Conservation (phyloP, 768 basidiomycete genomes). For the Fibroporia radiculosa region DNA sequence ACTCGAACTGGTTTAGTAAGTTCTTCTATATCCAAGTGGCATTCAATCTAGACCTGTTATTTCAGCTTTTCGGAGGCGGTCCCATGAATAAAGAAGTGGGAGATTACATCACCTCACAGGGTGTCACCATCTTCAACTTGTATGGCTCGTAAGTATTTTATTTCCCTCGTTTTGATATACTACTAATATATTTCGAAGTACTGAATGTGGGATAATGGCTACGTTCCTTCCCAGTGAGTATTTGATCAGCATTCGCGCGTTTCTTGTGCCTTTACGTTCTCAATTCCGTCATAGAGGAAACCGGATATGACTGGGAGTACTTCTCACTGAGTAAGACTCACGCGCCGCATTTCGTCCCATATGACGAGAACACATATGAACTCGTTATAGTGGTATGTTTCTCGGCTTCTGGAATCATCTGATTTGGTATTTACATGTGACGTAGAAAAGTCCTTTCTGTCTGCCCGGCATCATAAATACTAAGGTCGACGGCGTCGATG, state of each 20-base stretch:
- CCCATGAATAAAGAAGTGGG: background rate
- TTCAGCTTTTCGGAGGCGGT: background rate
- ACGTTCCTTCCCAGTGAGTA: background rate
- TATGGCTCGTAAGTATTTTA: slow-evolving; percentile 13
- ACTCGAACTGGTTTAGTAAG: slow-evolving; percentile 12
- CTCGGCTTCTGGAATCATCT: no score
- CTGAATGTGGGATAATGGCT: slow-evolving; percentile 6
- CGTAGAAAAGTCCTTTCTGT: background rate
- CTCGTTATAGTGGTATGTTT: slow-evolving; percentile 12
- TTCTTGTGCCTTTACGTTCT: background rate
- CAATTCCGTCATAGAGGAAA: slow-evolving; percentile 4
- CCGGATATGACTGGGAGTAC: slow-evolving; percentile 17
- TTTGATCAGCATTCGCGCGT: background rate
- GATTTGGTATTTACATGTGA: background rate
- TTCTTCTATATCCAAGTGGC: background rate
- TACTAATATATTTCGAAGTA: slow-evolving; percentile 8
- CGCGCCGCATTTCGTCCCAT: slow-evolving; percentile 9
- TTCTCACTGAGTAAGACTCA: slow-evolving; percentile 13
- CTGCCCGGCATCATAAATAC: slow-evolving; percentile 24
- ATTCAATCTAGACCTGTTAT: background rate
- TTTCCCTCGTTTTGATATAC: slow-evolving; percentile 16
- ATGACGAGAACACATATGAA: slow-evolving; percentile 13
- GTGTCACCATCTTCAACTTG: background rate
- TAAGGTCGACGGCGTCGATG: slow-evolving; percentile 21
- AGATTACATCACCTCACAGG: background rate